Evolutionary conservation across 2,329 filamentous ascomycete genomes (phyloP).

Genomic region (Hymenoscyphus albidus): DNA sequence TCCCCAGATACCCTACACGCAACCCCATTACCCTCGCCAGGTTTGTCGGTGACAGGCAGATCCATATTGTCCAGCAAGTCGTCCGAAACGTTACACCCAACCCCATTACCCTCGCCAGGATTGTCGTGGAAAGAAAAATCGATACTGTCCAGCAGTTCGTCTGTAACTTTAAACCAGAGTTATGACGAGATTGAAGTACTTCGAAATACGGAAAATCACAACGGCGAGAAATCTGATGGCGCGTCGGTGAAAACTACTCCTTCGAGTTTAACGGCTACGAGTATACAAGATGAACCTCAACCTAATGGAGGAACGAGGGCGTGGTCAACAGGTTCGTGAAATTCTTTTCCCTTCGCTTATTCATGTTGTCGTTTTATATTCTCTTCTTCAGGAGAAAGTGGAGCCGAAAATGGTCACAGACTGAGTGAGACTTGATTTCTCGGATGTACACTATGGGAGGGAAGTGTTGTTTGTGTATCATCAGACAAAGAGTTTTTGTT

Average conservation of each 20-base stretch:
- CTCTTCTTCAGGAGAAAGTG: background rate
- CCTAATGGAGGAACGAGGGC: constrained; percentile 32
- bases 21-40: background rate
- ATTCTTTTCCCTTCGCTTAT: background rate
- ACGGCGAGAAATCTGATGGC: background rate
- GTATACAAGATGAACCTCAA: constrained; percentile 32
- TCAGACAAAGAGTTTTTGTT: background rate
- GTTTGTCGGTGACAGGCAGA: background rate
- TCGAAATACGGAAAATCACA: background rate
- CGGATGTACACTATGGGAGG: background rate
- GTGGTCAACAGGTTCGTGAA: constrained; percentile 31
- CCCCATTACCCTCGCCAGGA: background rate
- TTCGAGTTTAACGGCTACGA: constrained; percentile 28
- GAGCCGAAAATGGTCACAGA: background rate
- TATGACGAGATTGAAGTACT: background rate
- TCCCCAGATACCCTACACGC: background rate
- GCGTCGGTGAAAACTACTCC: constrained; percentile 10
- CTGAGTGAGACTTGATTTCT: background rate
- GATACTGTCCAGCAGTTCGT: background rate
- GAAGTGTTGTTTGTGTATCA: background rate
- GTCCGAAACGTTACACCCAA: background rate
- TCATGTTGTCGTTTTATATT: background rate
- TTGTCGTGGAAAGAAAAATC: background rate
- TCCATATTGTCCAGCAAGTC: too few species aligned
- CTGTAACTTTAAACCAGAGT: background rate